A percentile compares a stretch with the other conserved stretches of the same genome.
Conservation (phyloP, 2,329 filamentous ascomycete species). For the Penicillium rolfsii region DNA sequence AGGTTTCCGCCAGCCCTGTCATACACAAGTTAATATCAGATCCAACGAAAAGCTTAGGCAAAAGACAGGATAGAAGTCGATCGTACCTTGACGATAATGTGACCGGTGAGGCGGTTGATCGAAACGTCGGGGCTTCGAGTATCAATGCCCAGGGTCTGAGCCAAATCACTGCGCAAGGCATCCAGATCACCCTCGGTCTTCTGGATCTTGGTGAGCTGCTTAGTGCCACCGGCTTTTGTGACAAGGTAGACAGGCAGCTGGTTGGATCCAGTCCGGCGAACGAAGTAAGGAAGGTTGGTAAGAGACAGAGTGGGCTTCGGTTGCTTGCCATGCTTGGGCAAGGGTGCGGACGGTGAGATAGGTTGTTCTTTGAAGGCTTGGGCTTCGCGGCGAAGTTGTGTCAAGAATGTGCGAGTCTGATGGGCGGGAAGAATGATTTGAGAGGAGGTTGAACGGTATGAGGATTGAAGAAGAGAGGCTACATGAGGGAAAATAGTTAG, state of each 20-base stretch:
- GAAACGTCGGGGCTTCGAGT: constrained; percentile 47
- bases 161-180: constrained; percentile 67
- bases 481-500: constrained; percentile 4
- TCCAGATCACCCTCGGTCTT: constrained; percentile 75
- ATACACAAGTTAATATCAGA: constrained; percentile 18
- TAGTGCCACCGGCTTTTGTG: constrained; percentile 74
- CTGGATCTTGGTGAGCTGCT: constrained; percentile 73
- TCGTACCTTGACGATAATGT: constrained; percentile 73
- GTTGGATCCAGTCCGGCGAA: constrained; percentile 70
- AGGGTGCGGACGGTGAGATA: constrained; percentile 37
- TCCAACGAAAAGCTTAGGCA: not conserved
- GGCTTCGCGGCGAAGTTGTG: constrained; percentile 42
- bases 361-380: constrained; percentile 39
- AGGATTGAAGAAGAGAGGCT: constrained; percentile 31
- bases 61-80: not conserved
- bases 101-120: constrained; percentile 66
- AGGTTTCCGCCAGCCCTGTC: constrained; percentile 55
- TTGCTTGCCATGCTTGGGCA: constrained; percentile 21
- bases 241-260: constrained; percentile 78
- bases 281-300: constrained; percentile 65
- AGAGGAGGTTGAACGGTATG: constrained; percentile 22
- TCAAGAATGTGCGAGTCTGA: constrained; percentile 44
- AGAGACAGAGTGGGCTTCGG: constrained; percentile 35
- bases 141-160: constrained; percentile 59
- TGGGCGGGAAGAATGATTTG: constrained; percentile 26